These are phyloP conservation scores for Trametes versicolor DNA, from an alignment of 1,284 basidiomycete genomes.

Conservation along the genomic window DNA sequence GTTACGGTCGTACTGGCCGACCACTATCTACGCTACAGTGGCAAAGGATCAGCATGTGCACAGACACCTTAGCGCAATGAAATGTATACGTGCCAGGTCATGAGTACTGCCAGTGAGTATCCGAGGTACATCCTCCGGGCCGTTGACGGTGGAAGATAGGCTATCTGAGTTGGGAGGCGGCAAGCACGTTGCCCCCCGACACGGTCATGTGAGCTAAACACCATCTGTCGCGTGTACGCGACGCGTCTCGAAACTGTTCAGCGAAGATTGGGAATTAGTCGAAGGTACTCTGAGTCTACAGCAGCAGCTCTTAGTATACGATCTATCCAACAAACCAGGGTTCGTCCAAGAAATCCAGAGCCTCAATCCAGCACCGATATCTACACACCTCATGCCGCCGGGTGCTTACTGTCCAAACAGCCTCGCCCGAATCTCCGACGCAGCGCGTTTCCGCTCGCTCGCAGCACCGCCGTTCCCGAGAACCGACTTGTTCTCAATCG, in stretches of 20 bases:
- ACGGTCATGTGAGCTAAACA: constrained; percentile 23
- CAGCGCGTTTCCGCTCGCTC: constrained; percentile 55
- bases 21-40: no score
- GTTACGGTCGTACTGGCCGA: no score
- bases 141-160: not conserved
- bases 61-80: not conserved
- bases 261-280: not conserved
- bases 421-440: constrained; percentile 50
- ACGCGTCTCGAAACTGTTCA: not conserved
- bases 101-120: not conserved
- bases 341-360: not conserved
- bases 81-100: not conserved
- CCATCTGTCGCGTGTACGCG: not conserved
- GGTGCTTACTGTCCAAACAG: constrained; percentile 40
- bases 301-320: constrained; percentile 1
- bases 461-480: constrained; percentile 63
- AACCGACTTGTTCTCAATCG: constrained; percentile 77
- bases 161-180: not conserved
- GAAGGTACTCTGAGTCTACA: constrained; percentile 12
- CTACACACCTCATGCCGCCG: not conserved
- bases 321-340: not conserved
- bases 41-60: not conserved
- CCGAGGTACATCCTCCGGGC: constrained; percentile 13
- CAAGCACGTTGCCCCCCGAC: not conserved
- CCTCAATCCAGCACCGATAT: not conserved